Evolutionary conservation across 2,329 filamentous ascomycete species (phyloP), one percentile per base, ranked within the genome.

Genomic region (Sordariomycetes sp.): DNA sequence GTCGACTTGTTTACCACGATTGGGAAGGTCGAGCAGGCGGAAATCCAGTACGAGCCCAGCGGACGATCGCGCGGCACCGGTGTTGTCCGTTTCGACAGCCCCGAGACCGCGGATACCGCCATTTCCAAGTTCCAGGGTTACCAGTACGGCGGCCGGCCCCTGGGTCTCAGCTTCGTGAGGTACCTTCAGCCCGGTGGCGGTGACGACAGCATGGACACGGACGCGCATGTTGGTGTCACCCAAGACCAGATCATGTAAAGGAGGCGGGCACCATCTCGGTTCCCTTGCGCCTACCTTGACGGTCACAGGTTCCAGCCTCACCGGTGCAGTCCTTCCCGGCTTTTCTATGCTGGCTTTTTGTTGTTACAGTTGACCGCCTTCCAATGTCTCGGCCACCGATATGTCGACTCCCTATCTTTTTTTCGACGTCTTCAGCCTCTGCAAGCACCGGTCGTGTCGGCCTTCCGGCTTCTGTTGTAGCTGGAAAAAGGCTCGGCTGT

Each of bases 91-190:
- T 97, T 99, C 70, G 90, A 95, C 68, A 82, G 75, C 58, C 76
- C 83, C 18, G 86, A 92, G 10, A 95, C 91, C 62, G 91, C 94
- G 1, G 91, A 96, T 66, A 97, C 91, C 24, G 88, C 93, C 53
- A 97, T 99, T 66, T 83, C 90, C 67, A 99, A 99, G 72, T 99
- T 99, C 77, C 93, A 94, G 65, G 91, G 91, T 59, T 99, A 99
- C 70, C 90, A 96, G 71, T 99, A 99, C 67, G 94, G 94, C 64
- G 92, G 92, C 58, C 90, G 94, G 64, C 94, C 94, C 66, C 85
- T 99, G 61, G 91, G 92, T 59, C 80, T 99, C 67, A 93, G 87
- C 71, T 97, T 89, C 68, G 93, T 97, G 77, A 95, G 94, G 74
- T 97, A 97, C 73, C 78, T 89, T 63, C 93, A 87, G 69, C 78